These are phyloP conservation scores for Casuarina glauca DNA, from an alignment of 306 rosid genomes.

Conservation along the genomic window DNA sequence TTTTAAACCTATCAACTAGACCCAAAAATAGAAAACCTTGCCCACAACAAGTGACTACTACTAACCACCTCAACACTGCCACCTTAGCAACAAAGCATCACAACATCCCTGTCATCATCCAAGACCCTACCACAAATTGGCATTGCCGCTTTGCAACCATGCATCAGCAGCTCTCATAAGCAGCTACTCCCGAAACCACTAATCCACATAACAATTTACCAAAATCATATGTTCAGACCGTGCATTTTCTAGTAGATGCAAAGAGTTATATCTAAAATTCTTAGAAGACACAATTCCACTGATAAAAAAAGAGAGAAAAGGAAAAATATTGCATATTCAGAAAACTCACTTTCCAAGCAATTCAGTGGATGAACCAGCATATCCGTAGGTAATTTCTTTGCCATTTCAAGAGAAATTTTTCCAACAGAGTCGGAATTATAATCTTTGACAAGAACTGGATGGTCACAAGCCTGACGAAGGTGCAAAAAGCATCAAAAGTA, in stretches of 20 bases:
- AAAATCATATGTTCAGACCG: background rate
- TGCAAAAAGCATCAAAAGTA: slow-evolving; percentile 90
- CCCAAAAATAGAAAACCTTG: too few species aligned
- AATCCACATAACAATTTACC: too few species aligned
- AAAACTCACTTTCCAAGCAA: slow-evolving; percentile 77
- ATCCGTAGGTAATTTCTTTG: slow-evolving; percentile 69
- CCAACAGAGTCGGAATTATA: slow-evolving; percentile 35
- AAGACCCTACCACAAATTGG: too few species aligned
- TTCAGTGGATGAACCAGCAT: slow-evolving; percentile 58
- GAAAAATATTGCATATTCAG: slow-evolving; percentile 10
- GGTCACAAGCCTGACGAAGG: slow-evolving; percentile 98
- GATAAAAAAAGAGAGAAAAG: slow-evolving; percentile 14
- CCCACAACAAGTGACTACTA: too few species aligned
- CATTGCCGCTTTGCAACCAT: too few species aligned
- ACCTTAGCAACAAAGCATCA: too few species aligned
- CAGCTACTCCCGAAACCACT: too few species aligned
- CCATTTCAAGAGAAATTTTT: slow-evolving; percentile 34
- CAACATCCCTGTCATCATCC: too few species aligned
- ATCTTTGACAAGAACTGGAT: slow-evolving; percentile 85
- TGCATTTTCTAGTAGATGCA: background rate
- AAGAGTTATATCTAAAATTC: slow-evolving; percentile 16
- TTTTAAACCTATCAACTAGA: too few species aligned
- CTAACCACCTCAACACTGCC: too few species aligned
- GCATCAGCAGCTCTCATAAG: too few species aligned
- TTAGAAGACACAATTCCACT: slow-evolving; percentile 4